Base-by-base conservation (phyloP, 371 early-diverging fungal species). In the Mortierella sp. region DNA sequence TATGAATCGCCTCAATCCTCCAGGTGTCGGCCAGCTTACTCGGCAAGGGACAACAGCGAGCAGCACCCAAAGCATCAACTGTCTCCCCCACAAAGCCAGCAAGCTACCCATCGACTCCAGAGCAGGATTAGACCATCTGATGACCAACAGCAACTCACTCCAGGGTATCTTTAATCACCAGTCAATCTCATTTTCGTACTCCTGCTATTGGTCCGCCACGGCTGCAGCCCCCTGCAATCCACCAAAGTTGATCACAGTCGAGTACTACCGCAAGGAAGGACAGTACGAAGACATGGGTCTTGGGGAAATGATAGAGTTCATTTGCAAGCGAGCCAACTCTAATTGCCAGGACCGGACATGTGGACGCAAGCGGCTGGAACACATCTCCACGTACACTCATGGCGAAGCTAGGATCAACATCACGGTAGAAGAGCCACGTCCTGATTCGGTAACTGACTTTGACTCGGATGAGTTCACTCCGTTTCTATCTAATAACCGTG, bases 131-230 rank as follows among this genome's bases (percentile, higher is more conserved):
- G 78, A 84, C 19, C 82, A 86, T 47, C 63, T 90, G 7, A 81
- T 81, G 58, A 81, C 88, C 17, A 88, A 88, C 57, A 87, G 83
- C 37, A 79, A 83, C 54, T 79, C 86, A 16, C 57, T 89, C 1
- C 76, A 81, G 9, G 83, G 85, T 14, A 82, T 88, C 37, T 81
- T 83, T 28, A 62, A 81, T 7, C 89, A 90, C 62, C 91, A 91
- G 49, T 81, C 80, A 22, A 76, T 90, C 40, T 79, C 84, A 0
- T 68, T 88, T 51, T 81, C 80, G 10, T 88, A 81, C 46, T 80
- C 87, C 2, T 81, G 79, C 34, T 84, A 81, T 41, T 82, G 81
- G 47, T 78, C 85, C 14, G 84, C 84, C 12, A 83, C 81, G 28
- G 80, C 84, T 19, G 79, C 86, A 19, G 71, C 80, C 1, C 87